Conservation (phyloP, 2,329 filamentous ascomycete species). For the Cercospora brassicicola region DNA sequence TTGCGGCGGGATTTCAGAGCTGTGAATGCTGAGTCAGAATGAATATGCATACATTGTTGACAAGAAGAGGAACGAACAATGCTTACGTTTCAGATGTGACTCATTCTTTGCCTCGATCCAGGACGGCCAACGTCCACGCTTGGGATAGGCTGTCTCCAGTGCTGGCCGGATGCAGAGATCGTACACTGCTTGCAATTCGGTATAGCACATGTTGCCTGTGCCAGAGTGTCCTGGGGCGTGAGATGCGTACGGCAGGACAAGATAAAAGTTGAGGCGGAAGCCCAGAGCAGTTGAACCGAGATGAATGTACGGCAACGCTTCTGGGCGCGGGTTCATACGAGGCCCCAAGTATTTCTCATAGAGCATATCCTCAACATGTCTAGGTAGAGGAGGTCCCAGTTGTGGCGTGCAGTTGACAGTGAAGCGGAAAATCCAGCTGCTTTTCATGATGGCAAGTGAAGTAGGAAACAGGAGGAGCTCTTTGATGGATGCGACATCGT, state of each 20-base stretch:
- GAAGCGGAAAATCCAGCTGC: constrained; percentile 27
- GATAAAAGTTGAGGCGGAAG: constrained; percentile 28
- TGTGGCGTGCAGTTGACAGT: constrained; percentile 28
- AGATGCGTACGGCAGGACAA: constrained; percentile 22
- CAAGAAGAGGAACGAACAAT: not conserved
- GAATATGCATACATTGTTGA: not conserved
- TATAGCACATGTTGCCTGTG: constrained; percentile 19
- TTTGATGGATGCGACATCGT: constrained; percentile 25
- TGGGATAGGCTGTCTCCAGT: constrained; percentile 22
- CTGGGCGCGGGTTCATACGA: constrained; percentile 17
- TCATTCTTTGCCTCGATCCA: constrained; percentile 30
- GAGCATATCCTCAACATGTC: constrained; percentile 21
- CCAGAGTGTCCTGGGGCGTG: constrained; percentile 11
- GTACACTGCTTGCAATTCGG: constrained; percentile 22
- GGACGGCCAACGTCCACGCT: constrained; percentile 18
- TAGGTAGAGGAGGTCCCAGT: constrained; percentile 23
- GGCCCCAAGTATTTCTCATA: constrained; percentile 24
- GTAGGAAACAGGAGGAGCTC: constrained; percentile 23
- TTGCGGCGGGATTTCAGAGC: constrained; percentile 25
- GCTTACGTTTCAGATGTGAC: constrained; percentile 22
- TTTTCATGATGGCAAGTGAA: constrained; percentile 25
- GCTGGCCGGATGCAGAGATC: constrained; percentile 23
- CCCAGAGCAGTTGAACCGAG: constrained; percentile 26
- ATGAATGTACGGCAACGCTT: constrained; percentile 26
- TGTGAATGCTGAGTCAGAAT: constrained; percentile 2